These are phyloP conservation scores for Syncephalastrum contaminatum DNA, from an alignment of 371 early-diverging fungal species.

Conservation along the genomic window DNA sequence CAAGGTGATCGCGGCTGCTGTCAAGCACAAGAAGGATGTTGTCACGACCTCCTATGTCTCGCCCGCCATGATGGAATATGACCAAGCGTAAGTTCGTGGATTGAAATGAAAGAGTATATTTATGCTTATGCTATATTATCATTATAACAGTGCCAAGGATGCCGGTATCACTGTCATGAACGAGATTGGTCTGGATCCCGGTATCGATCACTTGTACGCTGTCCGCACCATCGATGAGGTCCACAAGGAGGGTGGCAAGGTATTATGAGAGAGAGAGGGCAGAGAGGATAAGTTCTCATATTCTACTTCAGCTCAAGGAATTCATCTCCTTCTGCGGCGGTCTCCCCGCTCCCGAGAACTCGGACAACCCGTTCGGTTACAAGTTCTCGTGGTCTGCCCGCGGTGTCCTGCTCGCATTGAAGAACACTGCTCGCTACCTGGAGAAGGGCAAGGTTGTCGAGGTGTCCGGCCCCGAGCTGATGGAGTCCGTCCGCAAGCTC, in stretches of 20 bases:
- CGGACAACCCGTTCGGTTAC: conserved; percentile 97
- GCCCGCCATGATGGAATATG: conserved; percentile 80
- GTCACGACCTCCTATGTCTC: conserved; percentile 93
- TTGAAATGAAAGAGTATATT: neutral
- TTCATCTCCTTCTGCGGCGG: conserved; percentile 98
- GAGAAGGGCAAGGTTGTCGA: conserved; percentile 91
- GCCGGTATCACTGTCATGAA: conserved; percentile 86
- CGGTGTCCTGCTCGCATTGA: conserved; percentile 92
- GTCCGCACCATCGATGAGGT: conserved; percentile 86
- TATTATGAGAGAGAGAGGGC: too few relatives aligned
- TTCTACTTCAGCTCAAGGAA: conserved; percentile 54
- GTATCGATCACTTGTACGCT: conserved; percentile 93
- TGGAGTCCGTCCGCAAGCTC: conserved; percentile 87
- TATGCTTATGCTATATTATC: neutral
- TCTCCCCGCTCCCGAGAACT: conserved; percentile 96
- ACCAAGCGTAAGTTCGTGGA: conserved; percentile 63
- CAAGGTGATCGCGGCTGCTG: conserved; percentile 80
- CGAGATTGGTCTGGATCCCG: conserved; percentile 95
- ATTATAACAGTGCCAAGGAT: conserved; percentile 63
- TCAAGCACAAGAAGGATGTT: conserved; percentile 79
- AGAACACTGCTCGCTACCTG: conserved; percentile 89
- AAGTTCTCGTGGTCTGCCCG: conserved; percentile 98
- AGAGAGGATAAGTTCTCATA: neutral
- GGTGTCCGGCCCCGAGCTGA: conserved; percentile 83
- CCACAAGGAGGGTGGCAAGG: conserved; percentile 85